Evolutionary conservation across 371 early-diverging fungal genomes (phyloP).

Genomic region (Zancudomyces culisetae): DNA sequence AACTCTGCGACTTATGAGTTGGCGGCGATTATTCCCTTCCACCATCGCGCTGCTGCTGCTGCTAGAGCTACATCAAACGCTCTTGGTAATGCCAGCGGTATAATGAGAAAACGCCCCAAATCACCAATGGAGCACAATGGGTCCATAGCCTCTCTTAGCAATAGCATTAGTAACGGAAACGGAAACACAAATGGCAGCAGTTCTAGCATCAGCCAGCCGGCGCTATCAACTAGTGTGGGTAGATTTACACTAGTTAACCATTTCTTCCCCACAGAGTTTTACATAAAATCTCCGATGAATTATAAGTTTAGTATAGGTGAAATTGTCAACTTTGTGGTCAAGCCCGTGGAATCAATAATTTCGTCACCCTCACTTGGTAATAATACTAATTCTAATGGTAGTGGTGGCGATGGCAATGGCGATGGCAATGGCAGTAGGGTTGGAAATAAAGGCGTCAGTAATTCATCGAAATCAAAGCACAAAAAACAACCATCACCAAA

Average conservation of each 20-base stretch:
- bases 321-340: slow-evolving; percentile 15
- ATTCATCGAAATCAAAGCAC: background rate
- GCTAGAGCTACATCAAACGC: too few species aligned
- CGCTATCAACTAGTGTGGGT: slow-evolving; percentile 11
- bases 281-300: slow-evolving; percentile 21
- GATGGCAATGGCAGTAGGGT: background rate
- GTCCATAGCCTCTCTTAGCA: too few species aligned
- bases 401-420: slow-evolving; percentile 2
- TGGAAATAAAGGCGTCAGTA: background rate
- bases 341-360: slow-evolving; percentile 22
- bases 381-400: too few species aligned
- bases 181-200: too few species aligned
- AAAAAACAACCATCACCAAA: background rate
- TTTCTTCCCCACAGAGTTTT: slow-evolving; percentile 20
- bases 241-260: slow-evolving; percentile 21
- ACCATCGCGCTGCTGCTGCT: too few species aligned
- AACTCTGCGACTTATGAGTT: slow-evolving; percentile 16
- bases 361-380: too few species aligned
- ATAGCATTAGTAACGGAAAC: too few species aligned
- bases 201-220: too few species aligned
- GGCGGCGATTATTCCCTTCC: slow-evolving; percentile 14
- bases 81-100: too few species aligned
- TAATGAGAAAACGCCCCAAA: too few species aligned
- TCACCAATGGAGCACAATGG: too few species aligned
- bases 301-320: slow-evolving; percentile 18